phyloP scores from a whole-genome alignment of 331 rosid species.

The Ulmus americana region DNA sequence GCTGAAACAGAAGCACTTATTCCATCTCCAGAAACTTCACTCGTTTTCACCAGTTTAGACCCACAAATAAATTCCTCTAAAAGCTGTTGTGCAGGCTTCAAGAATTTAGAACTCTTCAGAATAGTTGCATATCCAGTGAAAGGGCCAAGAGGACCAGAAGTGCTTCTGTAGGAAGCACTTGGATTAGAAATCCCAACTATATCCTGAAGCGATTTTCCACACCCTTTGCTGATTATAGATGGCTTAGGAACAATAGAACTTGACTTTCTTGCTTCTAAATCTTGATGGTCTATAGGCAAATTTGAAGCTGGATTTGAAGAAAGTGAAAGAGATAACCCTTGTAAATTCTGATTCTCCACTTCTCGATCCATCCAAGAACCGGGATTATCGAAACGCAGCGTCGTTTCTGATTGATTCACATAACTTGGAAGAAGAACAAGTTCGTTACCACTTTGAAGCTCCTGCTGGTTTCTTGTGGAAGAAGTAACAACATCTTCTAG shows the following conservation, averaged over 20 bases:
- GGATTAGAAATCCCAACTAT: slow-evolving; percentile 31
- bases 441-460: slow-evolving; percentile 31
- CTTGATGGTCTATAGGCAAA: slow-evolving; percentile 1
- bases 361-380: slow-evolving; percentile 41
- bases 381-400: slow-evolving; percentile 25
- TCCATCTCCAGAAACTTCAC: slow-evolving; percentile 35
- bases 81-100: slow-evolving; percentile 64
- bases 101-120: slow-evolving; percentile 68
- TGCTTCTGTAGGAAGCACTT: slow-evolving; percentile 30
- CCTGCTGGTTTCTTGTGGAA: slow-evolving; percentile 31
- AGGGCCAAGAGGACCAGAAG: slow-evolving; percentile 84
- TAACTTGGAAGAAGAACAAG: slow-evolving; percentile 39
- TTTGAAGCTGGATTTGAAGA: slow-evolving; percentile 61
- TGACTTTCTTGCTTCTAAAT: too few relatives aligned
- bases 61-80: slow-evolving; percentile 52
- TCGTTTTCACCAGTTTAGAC: slow-evolving; percentile 22
- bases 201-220: slow-evolving; percentile 55
- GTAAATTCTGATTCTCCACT: slow-evolving; percentile 35
- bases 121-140: slow-evolving; percentile 91
- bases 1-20: slow-evolving; percentile 34
- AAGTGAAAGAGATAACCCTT: slow-evolving; percentile 70
- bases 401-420: slow-evolving; percentile 31
- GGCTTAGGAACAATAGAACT: slow-evolving; percentile 27
- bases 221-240: slow-evolving; percentile 34
- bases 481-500: slow-evolving; percentile 63